A percentile compares a stretch with the other conserved stretches of the same genome.
These are phyloP conservation scores for Boletus calvinii DNA, from an alignment of 1,284 basidiomycete genomes.

Conservation along the genomic window DNA sequence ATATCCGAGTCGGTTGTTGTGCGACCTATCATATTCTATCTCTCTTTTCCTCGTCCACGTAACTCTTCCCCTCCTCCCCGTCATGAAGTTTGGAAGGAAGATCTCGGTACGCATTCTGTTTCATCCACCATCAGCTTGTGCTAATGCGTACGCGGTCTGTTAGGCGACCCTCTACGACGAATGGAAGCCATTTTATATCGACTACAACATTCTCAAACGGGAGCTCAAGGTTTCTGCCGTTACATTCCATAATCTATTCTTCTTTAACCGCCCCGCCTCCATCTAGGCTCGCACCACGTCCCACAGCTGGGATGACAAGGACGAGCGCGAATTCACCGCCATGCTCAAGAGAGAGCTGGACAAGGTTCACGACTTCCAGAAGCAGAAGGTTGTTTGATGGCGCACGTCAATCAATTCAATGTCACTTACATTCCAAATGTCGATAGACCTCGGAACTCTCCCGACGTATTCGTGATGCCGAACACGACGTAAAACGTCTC, in stretches of 20 bases:
- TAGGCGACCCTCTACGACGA: conserved; percentile 85
- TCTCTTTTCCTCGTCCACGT: background rate
- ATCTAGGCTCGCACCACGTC: conserved; percentile 57
- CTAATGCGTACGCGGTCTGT: background rate
- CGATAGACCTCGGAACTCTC: conserved; percentile 80
- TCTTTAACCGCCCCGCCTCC: background rate
- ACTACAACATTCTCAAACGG: conserved; percentile 88
- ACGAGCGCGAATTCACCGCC: conserved; percentile 79
- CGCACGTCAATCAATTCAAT: background rate
- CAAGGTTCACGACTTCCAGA: conserved; percentile 96
- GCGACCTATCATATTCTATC: background rate
- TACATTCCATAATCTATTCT: background rate
- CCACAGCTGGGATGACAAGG: conserved; percentile 68
- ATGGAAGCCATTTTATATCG: conserved; percentile 88
- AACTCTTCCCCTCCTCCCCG: background rate
- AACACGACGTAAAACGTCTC: conserved; percentile 74
- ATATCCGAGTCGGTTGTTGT: no score
- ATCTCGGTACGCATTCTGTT: conserved; percentile 63
- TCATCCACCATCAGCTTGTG: background rate
- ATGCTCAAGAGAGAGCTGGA: conserved; percentile 88
- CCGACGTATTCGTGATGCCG: conserved; percentile 76
- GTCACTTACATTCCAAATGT: conserved; percentile 5
- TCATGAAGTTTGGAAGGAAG: conserved; percentile 88
- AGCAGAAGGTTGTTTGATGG: conserved; percentile 63
- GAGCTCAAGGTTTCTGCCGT: conserved; percentile 70